phyloP scores from a whole-genome alignment of 345 rosid species.

The Barbarea vulgaris region DNA sequence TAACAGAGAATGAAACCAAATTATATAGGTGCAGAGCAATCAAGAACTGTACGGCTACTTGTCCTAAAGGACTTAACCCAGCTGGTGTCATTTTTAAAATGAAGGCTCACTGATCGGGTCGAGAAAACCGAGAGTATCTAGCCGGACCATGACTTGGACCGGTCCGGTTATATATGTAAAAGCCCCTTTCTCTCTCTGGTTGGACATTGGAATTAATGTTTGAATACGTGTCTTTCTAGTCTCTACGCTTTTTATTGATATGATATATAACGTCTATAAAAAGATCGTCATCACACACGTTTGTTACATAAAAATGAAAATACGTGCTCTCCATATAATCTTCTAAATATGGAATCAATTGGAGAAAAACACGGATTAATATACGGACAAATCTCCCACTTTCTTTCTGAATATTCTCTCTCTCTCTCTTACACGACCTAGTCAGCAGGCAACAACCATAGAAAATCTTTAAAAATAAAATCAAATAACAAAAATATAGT shows the following conservation, averaged over 20 bases:
- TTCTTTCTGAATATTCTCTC: conserved; percentile 19
- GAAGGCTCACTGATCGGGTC: conserved; percentile 47
- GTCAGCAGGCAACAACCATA: conserved; percentile 35
- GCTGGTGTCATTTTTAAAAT: conserved; percentile 60
- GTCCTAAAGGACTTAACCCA: conserved; percentile 69
- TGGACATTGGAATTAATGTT: conserved; percentile 11
- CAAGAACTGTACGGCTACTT: conserved; percentile 59
- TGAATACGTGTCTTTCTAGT: conserved; percentile 18
- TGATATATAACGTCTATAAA: not conserved
- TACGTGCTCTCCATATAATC: conserved; percentile 42
- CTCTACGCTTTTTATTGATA: not conserved
- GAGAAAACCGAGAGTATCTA: conserved; percentile 22
- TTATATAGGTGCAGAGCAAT: conserved; percentile 63
- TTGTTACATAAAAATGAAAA: conserved; percentile 8
- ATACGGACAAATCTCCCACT: conserved; percentile 41
- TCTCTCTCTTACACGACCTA: conserved; percentile 33
- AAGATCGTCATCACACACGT: conserved; percentile 22
- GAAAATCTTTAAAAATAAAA: not conserved
- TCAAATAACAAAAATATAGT: not conserved
- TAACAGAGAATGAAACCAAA: conserved; percentile 56
- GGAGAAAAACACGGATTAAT: conserved; percentile 34
- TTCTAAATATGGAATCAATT: conserved; percentile 16
- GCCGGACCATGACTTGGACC: not conserved
- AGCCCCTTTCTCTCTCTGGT: not conserved
- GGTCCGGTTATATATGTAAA: not conserved